phyloP scores from a whole-genome alignment of 225 moss, liverwort and hornwort genomes.

The Marchantia paleacea region DNA sequence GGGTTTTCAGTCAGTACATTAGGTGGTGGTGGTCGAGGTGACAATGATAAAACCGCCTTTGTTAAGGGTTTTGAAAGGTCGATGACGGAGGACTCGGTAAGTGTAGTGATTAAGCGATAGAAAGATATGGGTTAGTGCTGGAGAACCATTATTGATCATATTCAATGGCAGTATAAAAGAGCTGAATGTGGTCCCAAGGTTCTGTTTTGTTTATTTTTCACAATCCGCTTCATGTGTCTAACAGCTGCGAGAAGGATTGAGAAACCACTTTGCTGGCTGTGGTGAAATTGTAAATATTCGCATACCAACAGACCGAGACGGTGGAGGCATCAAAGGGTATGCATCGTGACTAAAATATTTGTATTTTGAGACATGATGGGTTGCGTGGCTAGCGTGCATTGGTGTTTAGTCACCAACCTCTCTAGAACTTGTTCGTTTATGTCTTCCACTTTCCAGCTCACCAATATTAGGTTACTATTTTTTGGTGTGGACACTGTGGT shows the following conservation, averaged over 20 bases:
- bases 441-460: not conserved
- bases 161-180: not conserved
- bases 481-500: not conserved
- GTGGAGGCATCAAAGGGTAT: constrained; percentile 24
- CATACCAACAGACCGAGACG: constrained; percentile 10
- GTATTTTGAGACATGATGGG: not conserved
- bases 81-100: constrained; percentile 61
- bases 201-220: not conserved
- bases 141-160: too few relatives aligned
- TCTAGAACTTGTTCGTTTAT: not conserved
- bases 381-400: not conserved
- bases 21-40: constrained; percentile 8
- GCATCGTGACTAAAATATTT: not conserved
- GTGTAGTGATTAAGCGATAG: not conserved
- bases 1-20: constrained; percentile 4
- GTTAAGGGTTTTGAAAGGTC: constrained; percentile 64
- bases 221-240: not conserved
- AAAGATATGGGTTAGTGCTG: not conserved
- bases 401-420: not conserved
- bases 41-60: constrained; percentile 47
- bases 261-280: constrained; percentile 15
- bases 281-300: constrained; percentile 20
- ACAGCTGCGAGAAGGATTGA: constrained; percentile 53
- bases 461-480: not conserved
- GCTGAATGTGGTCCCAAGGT: not conserved